Evolutionary conservation across 129 eudicot genomes (phyloP), one percentile per base, ranked within the genome.

Genomic region (Pseudognaphalium luteoalbum): DNA sequence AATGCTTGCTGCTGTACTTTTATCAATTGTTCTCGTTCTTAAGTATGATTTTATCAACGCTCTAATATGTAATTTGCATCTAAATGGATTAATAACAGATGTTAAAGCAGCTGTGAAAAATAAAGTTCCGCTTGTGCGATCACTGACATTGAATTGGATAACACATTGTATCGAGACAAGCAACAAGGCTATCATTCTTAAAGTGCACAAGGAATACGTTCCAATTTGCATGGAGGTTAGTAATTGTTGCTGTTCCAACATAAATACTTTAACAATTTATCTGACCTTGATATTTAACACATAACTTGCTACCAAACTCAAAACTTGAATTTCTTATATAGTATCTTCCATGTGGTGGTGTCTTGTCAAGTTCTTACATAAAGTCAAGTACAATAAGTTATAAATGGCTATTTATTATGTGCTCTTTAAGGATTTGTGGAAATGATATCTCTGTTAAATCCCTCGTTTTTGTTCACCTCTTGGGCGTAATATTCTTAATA

Each of bases 141-240:
- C 99, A 28, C 77, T 89, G 80, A 87, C 99, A 56, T 80, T 95
- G 77, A 95, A 84, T 77, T 95, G 99, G 99, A 85, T 91, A 56
- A 89, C 97, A 37, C 88, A 84, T 79, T 95, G 99, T 68, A 88
- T 95, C 21, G 99, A 95, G 84, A 84, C 97, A 4, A 95, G 99
- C 86, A 87, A 82, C 84, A 95, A 91, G 86, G 89, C 99, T 71
- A 74, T 85, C 63, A 84, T 91, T 33, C 95, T 89, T 61, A 95
- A 95, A 79, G 90, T 86, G 81, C 99, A 95, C 78, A 95, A 95
- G 81, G 99, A 95, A 75, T 95, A 91, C 47, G 97, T 95, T 66
- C 97, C 99, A 1, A 86, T 95, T 30, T 95, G 96, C 84, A 95
- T 95, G 99, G 99, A 95, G 97, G 99, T 95, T 76, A 81, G 97